phyloP scores from a whole-genome alignment of 2,329 filamentous ascomycete genomes.

The Cercospora zeae-maydis region DNA sequence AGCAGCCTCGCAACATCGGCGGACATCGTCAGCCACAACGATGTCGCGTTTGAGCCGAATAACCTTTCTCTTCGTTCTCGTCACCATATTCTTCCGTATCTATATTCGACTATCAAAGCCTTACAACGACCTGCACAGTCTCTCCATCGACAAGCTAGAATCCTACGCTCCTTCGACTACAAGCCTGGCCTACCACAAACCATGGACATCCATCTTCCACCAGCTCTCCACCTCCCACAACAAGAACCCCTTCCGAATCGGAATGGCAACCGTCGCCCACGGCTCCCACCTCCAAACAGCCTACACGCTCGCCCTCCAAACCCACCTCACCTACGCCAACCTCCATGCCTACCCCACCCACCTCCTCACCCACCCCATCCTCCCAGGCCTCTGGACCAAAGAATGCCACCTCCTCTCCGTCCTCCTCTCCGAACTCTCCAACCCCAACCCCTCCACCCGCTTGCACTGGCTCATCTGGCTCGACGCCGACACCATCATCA shows the following conservation, averaged over 20 bases:
- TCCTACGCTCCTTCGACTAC: not conserved
- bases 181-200: not conserved
- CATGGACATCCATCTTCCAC: not conserved
- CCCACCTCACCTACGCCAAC: conserved; percentile 40
- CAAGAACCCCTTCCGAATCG: not conserved
- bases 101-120: not conserved
- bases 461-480: conserved; percentile 44
- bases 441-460: conserved; percentile 34
- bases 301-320: conserved; percentile 41
- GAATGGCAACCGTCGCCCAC: not conserved
- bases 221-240: not conserved
- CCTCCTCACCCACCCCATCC: conserved; percentile 39
- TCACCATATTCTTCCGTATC: not conserved
- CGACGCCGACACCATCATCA: conserved; percentile 42
- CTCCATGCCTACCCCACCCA: conserved; percentile 41
- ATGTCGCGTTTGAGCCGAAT: not conserved
- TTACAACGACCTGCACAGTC: not conserved
- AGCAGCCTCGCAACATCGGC: not conserved
- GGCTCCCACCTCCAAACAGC: conserved; percentile 28
- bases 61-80: not conserved
- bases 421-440: conserved; percentile 37
- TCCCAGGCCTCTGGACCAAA: conserved; percentile 45
- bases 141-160: not conserved
- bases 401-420: conserved; percentile 42
- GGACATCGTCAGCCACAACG: not conserved